A percentile compares a stretch with the other conserved stretches of the same genome.
Evolutionary conservation across 805 yeast species (phyloP).

Genomic region (Barnettozyma siamensis): DNA sequence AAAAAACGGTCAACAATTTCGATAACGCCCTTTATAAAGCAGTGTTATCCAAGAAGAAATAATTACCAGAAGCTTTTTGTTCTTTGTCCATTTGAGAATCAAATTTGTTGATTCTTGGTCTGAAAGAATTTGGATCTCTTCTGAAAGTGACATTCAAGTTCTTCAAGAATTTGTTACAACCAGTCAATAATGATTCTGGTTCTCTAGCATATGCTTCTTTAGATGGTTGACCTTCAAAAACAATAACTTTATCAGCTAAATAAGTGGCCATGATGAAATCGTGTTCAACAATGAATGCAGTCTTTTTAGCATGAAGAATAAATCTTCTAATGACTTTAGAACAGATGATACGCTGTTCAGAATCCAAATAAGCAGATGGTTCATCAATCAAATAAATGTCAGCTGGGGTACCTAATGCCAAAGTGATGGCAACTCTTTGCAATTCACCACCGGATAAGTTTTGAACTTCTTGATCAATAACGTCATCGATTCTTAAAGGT

Average conservation of each 20-base stretch:
- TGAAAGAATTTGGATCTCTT: conserved; percentile 96
- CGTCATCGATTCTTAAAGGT: conserved; percentile 89
- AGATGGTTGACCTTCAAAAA: conserved; percentile 94
- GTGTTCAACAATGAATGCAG: conserved; percentile 99
- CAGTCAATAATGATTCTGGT: conserved; percentile 92
- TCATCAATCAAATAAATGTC: conserved; percentile 97
- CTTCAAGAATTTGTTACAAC: conserved; percentile 95
- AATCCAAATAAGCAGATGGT: conserved; percentile 98
- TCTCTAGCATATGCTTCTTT: conserved; percentile 75
- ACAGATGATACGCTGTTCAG: conserved; percentile 99
- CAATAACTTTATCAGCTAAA: conserved; percentile 97
- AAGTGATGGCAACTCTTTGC: conserved; percentile 97
- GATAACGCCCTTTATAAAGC: conserved; percentile 31
- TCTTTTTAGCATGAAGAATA: conserved; percentile 92
- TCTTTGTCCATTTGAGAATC: conserved; percentile 99
- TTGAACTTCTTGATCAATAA: conserved; percentile 96
- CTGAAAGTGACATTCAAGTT: conserved; percentile 96
- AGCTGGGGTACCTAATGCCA: conserved; percentile 90
- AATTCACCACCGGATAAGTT: conserved; percentile 98
- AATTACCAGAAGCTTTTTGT: conserved; percentile 88
- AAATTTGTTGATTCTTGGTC: conserved; percentile 97
- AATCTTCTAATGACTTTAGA: conserved; percentile 97
- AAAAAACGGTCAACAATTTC: background rate
- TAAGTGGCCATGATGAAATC: conserved; percentile 99
- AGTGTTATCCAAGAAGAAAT: conserved; percentile 83